Conservation (phyloP, 768 basidiomycete genomes). For the Ramaria sp. region DNA sequence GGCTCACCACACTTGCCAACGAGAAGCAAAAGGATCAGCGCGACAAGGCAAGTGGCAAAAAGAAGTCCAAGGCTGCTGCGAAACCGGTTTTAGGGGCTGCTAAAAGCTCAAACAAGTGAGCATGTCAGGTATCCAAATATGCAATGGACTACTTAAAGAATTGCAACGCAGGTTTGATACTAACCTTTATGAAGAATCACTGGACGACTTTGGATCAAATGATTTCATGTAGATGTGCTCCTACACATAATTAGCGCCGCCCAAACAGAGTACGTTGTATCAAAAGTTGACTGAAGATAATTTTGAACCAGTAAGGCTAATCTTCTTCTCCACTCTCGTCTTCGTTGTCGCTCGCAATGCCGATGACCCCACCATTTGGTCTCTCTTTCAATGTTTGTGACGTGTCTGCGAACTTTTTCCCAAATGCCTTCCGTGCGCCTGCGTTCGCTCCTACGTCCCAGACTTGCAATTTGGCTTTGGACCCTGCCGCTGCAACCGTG, state of each 20-base stretch:
- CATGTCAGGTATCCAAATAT: slow-evolving; percentile 7
- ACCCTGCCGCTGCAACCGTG: slow-evolving; percentile 89
- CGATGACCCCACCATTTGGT: slow-evolving; percentile 52
- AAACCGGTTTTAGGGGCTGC: slow-evolving; percentile 72
- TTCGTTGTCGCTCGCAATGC: slow-evolving; percentile 60
- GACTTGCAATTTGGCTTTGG: slow-evolving; percentile 85
- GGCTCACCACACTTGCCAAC: slow-evolving; percentile 79
- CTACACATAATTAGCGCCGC: neutral
- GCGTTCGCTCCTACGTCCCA: slow-evolving; percentile 89
- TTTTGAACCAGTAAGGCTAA: slow-evolving; percentile 1
- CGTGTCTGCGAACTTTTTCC: slow-evolving; percentile 60
- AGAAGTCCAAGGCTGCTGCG: slow-evolving; percentile 59
- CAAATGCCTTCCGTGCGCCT: slow-evolving; percentile 77
- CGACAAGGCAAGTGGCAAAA: slow-evolving; percentile 82
- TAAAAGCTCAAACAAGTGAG: slow-evolving; percentile 57
- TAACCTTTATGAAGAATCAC: slow-evolving; percentile 69
- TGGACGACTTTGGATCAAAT: slow-evolving; percentile 79
- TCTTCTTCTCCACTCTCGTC: slow-evolving; percentile 25
- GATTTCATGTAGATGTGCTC: slow-evolving; percentile 76
- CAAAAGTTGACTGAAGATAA: neutral
- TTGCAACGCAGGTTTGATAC: slow-evolving; percentile 56
- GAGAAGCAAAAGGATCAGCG: slow-evolving; percentile 90
- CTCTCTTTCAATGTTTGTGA: slow-evolving; percentile 55
- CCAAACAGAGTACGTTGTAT: neutral
- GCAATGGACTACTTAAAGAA: neutral